Conservation (phyloP, 1,284 basidiomycete genomes). For the Sporisorium reilianum region DNA sequence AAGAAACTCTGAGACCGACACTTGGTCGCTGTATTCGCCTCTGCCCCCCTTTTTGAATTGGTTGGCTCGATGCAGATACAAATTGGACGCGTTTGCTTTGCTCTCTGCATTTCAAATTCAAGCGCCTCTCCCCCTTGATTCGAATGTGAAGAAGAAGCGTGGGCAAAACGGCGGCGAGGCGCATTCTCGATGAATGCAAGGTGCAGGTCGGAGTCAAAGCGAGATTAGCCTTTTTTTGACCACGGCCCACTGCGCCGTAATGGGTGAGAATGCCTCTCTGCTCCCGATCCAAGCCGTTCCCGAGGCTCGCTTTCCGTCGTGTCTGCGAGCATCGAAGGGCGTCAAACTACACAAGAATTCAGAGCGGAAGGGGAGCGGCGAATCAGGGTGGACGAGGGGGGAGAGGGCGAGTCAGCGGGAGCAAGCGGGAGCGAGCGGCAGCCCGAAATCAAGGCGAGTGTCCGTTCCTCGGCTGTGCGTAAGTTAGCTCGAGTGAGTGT, state of each 20-base stretch:
- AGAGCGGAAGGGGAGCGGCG: neutral
- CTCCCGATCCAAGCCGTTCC: neutral
- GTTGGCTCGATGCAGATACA: no score
- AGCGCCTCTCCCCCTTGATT: constrained; percentile 2
- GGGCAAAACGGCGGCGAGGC: constrained; percentile 4
- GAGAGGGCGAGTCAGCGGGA: neutral
- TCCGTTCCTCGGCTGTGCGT: neutral
- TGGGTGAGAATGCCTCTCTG: neutral
- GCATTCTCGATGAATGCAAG: constrained; percentile 8
- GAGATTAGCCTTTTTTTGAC: neutral
- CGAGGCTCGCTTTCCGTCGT: neutral
- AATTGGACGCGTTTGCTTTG: no score
- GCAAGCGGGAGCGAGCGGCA: neutral
- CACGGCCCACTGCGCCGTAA: constrained; percentile 3
- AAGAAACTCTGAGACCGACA: constrained; percentile 16
- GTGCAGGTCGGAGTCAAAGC: constrained; percentile 7
- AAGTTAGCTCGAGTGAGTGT: no score
- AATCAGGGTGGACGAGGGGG: neutral
- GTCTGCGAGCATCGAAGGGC: neutral
- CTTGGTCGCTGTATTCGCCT: neutral
- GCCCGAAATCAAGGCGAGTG: neutral
- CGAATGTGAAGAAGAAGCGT: neutral
- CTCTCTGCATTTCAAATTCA: neutral
- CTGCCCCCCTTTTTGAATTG: neutral
- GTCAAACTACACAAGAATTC: neutral